A percentile compares a stretch with the other conserved stretches of the same genome.
These are phyloP conservation scores for Starmera amethionina DNA, from an alignment of 805 yeast genomes.

Conservation along the genomic window DNA sequence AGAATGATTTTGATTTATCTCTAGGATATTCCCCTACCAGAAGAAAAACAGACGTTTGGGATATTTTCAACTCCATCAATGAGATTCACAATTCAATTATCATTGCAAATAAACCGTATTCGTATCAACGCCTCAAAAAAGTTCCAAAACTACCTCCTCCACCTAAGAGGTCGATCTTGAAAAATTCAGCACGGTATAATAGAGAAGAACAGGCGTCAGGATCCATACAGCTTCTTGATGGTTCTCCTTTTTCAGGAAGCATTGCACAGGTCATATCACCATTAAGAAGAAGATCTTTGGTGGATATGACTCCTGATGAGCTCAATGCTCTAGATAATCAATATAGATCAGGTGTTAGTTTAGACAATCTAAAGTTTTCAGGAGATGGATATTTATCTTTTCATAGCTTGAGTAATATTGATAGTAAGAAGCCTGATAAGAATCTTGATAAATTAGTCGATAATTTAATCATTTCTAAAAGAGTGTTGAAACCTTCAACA, in stretches of 20 bases:
- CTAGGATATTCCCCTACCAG: slow-evolving; percentile 12
- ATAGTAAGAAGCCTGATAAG: not conserved
- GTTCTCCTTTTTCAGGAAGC: not conserved
- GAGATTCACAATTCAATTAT: slow-evolving; percentile 1
- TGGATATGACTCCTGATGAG: slow-evolving; percentile 17
- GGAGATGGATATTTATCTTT: slow-evolving; percentile 16
- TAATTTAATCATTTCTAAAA: slow-evolving; percentile 4
- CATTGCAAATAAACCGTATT: not conserved
- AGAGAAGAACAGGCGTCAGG: not conserved
- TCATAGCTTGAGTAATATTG: not conserved
- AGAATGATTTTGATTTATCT: slow-evolving; percentile 8
- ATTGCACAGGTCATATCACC: not conserved
- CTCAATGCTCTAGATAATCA: slow-evolving; percentile 17
- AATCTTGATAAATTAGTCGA: slow-evolving; percentile 12
- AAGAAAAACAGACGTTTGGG: slow-evolving; percentile 6
- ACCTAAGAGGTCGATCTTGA: slow-evolving; percentile 15
- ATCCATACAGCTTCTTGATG: not conserved
- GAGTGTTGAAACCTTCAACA: not conserved
- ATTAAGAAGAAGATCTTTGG: slow-evolving; percentile 15
- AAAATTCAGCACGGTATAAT: not conserved
- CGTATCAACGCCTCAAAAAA: slow-evolving; percentile 2
- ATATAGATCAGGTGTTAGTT: slow-evolving; percentile 11
- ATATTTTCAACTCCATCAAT: slow-evolving; percentile 11
- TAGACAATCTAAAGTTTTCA: slow-evolving; percentile 13
- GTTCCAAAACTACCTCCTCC: slow-evolving; percentile 18